A percentile compares a stretch with the other conserved stretches of the same genome.
These are phyloP conservation scores for Fusarium drepaniforme DNA, from an alignment of 2,329 filamentous ascomycete genomes.

Conservation along the genomic window DNA sequence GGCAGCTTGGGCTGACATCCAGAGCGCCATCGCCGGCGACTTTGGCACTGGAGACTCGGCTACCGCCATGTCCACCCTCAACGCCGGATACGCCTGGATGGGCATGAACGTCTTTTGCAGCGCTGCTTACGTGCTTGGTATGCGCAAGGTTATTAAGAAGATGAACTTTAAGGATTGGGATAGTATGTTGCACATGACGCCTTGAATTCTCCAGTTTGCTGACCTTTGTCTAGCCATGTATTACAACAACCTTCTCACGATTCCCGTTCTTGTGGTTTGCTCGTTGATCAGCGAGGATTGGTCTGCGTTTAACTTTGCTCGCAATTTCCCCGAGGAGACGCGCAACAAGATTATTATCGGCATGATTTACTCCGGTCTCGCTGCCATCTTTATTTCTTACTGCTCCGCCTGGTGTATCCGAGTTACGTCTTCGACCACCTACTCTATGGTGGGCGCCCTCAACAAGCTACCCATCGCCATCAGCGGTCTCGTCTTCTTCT, in stretches of 20 bases:
- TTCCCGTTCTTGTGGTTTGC: slow-evolving; percentile 87
- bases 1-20: slow-evolving; percentile 97
- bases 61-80: slow-evolving; percentile 86
- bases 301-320: slow-evolving; percentile 84
- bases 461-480: slow-evolving; percentile 98
- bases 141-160: slow-evolving; percentile 99
- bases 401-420: slow-evolving; percentile 99
- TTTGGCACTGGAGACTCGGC: slow-evolving; percentile 70
- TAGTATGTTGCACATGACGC: slow-evolving; percentile 72
- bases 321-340: slow-evolving; percentile 88
- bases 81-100: slow-evolving; percentile 98
- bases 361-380: slow-evolving; percentile 95
- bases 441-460: slow-evolving; percentile 97
- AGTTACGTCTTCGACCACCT: slow-evolving; percentile 96
- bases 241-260: slow-evolving; percentile 98
- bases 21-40: slow-evolving; percentile 79
- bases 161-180: slow-evolving; percentile 99
- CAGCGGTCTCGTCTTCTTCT: slow-evolving; percentile 94
- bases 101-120: slow-evolving; percentile 95
- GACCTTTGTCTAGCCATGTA: slow-evolving; percentile 84
- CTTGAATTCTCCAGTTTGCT: slow-evolving; percentile 40
- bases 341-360: slow-evolving; percentile 85
- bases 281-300: slow-evolving; percentile 92
- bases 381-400: slow-evolving; percentile 98
- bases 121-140: slow-evolving; percentile 87